Base-by-base conservation (phyloP, 2,329 filamentous ascomycete species). In the Pestalotiopsis sp. region DNA sequence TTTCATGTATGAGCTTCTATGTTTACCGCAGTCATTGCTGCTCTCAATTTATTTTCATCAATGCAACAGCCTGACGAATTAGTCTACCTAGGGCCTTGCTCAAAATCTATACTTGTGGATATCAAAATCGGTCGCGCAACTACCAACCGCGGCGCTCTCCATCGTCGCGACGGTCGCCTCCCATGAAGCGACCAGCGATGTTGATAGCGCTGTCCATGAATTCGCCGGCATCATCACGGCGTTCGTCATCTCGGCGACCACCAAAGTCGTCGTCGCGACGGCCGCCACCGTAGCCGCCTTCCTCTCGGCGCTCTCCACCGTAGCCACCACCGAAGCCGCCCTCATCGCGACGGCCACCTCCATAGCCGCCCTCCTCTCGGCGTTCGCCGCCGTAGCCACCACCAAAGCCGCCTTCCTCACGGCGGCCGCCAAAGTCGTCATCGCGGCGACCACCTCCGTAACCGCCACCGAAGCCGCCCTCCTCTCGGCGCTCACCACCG, bases 171-270 rank as follows among this genome's bases (percentile, higher is more conserved):
- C 70, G 71, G 59, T 69, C 56, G 12, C 67, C 69, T 11, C 76
- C 72, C n/a, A 75, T 13, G 38, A 71, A 70, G 25, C 75, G 73
- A 23, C 75, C 74, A 31, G 75, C 72, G 17, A 69, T 69, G 62
- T 69, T 66, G n/a, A 73, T 69, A 13, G 74, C 68, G 11, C 59
- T 61, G 23, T 71, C 74, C 49, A 75, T 52, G 65, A 76, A 75
- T 27, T 72, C 72, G 31, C 25, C 62, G 27, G 65, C 49, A 9
- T 70, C 69, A 17, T 68, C 70, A 3, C 67, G 68, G 4, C 68
- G 67, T 6, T 72, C 70, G n/a, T 75, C 74, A 12, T 72, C 70
- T 13, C 72, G 66, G n/a, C 66, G 66, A 36, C 65, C 59, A 25
- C 69, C 57, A 4, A 61, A 59, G 57, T 61, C 41, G 14, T 67